phyloP scores from a whole-genome alignment of 2,329 filamentous ascomycete species.

The Septoria linicola region DNA sequence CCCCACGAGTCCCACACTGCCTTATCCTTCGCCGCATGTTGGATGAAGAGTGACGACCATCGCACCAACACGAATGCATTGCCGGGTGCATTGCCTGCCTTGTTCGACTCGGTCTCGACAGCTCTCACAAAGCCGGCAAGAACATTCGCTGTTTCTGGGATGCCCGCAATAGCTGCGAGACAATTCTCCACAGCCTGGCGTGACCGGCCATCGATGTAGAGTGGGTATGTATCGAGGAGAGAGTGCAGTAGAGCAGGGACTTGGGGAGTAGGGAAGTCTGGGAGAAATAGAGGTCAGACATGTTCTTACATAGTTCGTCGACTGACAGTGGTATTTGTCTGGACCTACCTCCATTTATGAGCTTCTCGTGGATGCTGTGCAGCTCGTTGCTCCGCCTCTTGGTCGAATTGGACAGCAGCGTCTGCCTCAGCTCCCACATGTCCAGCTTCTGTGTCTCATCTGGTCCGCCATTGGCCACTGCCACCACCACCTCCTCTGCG shows the following conservation, averaged over 20 bases:
- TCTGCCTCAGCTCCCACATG: conserved; percentile 36
- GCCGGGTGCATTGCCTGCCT: conserved; percentile 71
- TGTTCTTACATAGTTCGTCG: conserved; percentile 4
- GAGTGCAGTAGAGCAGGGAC: conserved; percentile 54
- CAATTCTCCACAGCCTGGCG: conserved; percentile 80
- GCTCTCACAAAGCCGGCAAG: conserved; percentile 65
- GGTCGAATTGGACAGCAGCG: conserved; percentile 49
- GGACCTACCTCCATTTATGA: conserved; percentile 45
- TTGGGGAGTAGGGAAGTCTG: conserved; percentile 28
- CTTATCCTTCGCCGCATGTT: conserved; percentile 62
- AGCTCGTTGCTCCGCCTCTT: conserved; percentile 49
- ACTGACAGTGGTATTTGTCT: conserved; percentile 1
- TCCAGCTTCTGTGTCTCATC: conserved; percentile 23
- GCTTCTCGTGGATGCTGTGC: conserved; percentile 44
- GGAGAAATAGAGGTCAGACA: conserved; percentile 20
- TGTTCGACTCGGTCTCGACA: conserved; percentile 71
- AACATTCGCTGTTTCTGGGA: conserved; percentile 55
- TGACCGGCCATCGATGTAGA: conserved; percentile 82
- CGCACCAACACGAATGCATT: conserved; percentile 87
- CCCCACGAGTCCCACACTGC: conserved; percentile 64
- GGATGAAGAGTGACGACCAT: conserved; percentile 80
- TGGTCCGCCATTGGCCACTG: conserved; percentile 20
- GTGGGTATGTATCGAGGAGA: conserved; percentile 82
- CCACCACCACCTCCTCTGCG: conserved; percentile 2
- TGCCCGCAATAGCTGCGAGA: conserved; percentile 65